Evolutionary conservation across 176 grass and related monocot species (phyloP).

Genomic region (Aegilops longissima): DNA sequence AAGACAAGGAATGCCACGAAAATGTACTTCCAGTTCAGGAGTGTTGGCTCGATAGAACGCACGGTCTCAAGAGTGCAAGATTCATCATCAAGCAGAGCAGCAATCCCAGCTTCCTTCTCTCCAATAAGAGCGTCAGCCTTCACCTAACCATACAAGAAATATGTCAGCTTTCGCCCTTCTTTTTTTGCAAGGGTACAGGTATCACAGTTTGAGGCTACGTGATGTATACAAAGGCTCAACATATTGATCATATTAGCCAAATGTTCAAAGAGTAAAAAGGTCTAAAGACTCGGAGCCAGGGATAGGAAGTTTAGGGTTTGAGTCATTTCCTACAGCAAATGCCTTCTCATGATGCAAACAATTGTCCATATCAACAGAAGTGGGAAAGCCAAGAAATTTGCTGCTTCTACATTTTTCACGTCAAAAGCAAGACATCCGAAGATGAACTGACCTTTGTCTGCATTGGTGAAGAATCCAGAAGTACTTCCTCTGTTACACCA

Average conservation of each 20-base stretch:
- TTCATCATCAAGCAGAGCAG: slow-evolving; percentile 38
- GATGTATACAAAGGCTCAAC: too few relatives aligned
- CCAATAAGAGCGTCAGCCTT: not conserved
- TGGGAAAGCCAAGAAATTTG: not conserved
- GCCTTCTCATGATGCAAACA: not conserved
- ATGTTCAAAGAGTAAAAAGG: not conserved
- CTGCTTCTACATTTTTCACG: not conserved
- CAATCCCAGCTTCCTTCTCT: slow-evolving; percentile 33
- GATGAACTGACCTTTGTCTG: slow-evolving; percentile 35
- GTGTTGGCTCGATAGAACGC: slow-evolving; percentile 41
- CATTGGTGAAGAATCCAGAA: slow-evolving; percentile 30
- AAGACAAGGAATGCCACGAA: slow-evolving; percentile 40
- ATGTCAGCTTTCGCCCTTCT: not conserved
- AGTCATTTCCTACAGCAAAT: not conserved
- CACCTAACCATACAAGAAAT: slow-evolving; percentile 20
- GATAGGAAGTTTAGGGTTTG: not conserved
- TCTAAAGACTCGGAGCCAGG: not conserved
- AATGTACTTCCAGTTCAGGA: slow-evolving; percentile 55
- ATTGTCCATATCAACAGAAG: not conserved
- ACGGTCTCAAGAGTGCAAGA: slow-evolving; percentile 33
- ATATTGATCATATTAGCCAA: not conserved
- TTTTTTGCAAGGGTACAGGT: not conserved
- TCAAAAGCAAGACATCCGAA: not conserved
- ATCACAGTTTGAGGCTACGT: not conserved
- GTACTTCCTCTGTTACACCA: slow-evolving; percentile 18